These are phyloP conservation scores for Erucastrum elatum DNA, from an alignment of 345 rosid species.

Conservation along the genomic window DNA sequence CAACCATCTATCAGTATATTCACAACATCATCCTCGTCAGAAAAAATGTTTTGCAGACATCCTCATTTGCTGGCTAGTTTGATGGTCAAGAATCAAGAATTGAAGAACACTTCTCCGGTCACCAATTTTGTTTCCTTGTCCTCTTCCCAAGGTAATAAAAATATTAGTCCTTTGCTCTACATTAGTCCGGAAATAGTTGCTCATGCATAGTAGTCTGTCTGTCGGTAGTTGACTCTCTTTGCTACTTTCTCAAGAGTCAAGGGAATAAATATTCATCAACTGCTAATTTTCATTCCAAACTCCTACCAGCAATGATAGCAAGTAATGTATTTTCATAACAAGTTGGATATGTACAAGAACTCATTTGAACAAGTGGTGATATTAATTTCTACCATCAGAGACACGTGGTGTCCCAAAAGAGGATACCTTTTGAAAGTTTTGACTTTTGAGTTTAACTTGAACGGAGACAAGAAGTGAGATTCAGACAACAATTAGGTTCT, in stretches of 20 bases:
- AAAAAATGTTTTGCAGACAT: not conserved
- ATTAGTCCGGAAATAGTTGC: not conserved
- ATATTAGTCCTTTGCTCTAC: not conserved
- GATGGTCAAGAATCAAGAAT: not conserved
- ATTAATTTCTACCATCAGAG: not conserved
- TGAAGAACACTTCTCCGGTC: not conserved
- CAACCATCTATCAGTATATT: not conserved
- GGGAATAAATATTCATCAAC: not conserved
- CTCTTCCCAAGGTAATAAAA: not conserved
- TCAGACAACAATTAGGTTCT: not conserved
- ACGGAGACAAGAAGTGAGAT: conserved; percentile 5
- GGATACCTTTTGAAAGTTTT: no score
- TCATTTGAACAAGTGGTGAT: not conserved
- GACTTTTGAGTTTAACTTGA: not conserved
- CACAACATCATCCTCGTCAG: not conserved
- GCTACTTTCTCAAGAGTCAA: not conserved
- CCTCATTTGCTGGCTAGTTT: not conserved
- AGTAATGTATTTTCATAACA: not conserved
- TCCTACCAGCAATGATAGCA: conserved; percentile 7
- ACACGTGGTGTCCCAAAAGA: conserved; percentile 13
- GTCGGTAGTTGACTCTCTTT: not conserved
- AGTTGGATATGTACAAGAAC: not conserved
- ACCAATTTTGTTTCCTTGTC: not conserved
- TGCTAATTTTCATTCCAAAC: not conserved
- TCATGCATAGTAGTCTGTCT: not conserved